A percentile compares a stretch with the other conserved stretches of the same genome.
These are phyloP conservation scores for Centella asiatica DNA, from an alignment of 129 eudicot species.

Conservation along the genomic window DNA sequence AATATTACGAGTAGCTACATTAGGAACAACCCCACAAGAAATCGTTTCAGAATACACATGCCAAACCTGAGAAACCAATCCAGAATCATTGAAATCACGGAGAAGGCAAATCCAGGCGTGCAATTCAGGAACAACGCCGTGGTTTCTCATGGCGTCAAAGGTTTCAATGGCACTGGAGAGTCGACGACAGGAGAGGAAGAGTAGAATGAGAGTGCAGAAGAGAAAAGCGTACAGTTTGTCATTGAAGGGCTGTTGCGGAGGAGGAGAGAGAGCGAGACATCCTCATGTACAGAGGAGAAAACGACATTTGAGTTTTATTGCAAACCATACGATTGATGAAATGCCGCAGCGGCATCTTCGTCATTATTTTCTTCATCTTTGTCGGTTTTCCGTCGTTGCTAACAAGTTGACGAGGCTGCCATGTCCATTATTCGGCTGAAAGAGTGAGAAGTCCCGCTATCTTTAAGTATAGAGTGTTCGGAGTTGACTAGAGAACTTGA, in stretches of 20 bases:
- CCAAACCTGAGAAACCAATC: constrained; percentile 56
- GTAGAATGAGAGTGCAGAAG: constrained; percentile 74
- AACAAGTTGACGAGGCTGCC: not conserved
- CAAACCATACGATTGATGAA: constrained; percentile 43
- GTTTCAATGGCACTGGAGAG: constrained; percentile 49
- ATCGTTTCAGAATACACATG: constrained; percentile 51
- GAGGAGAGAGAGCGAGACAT: constrained; percentile 13
- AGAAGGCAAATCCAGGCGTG: constrained; percentile 47
- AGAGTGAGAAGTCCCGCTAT: too few relatives aligned
- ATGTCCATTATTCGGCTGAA: not conserved
- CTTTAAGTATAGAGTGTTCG: too few relatives aligned
- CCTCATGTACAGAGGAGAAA: constrained; percentile 1
- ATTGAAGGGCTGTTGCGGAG: constrained; percentile 6
- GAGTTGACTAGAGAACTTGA: too few relatives aligned
- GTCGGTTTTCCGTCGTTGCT: not conserved
- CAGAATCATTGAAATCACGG: constrained; percentile 46
- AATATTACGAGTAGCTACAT: constrained; percentile 52
- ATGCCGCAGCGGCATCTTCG: constrained; percentile 31
- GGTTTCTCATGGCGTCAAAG: constrained; percentile 45
- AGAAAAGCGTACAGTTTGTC: constrained; percentile 36
- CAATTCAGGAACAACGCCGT: constrained; percentile 26
- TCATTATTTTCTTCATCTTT: not conserved
- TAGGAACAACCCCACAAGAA: constrained; percentile 40
- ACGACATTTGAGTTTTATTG: constrained; percentile 18
- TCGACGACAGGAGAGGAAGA: constrained; percentile 54